Base-by-base conservation (phyloP, 192 early-diverging fungal species). In the Gigaspora rosea region DNA sequence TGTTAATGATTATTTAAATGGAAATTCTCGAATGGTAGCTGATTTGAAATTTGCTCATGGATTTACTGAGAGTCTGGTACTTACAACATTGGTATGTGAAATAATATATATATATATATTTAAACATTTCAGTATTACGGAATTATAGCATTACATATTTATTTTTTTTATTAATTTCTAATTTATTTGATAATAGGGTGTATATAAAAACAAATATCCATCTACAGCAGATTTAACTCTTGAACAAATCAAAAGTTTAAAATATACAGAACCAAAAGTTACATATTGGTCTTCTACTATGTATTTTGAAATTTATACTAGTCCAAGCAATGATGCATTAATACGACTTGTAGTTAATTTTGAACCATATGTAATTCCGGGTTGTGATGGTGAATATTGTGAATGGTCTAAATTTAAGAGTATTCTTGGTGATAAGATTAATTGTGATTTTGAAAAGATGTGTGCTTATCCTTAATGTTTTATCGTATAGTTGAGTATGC, bases 281-380 rank as follows among this genome's bases (percentile, higher is more conserved):
- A 13, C 36, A 66, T 35, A 35, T 41, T 66, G 64, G 64, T 66
- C 64, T 47, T 46, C 64, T 66, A 66, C 64, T 13, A 5, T 41
- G 8, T 66, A 66, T 41, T 66, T 66, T 9, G 64, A 66, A 66
- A 46, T 66, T 66, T 66, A 66, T 66, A 46, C 6, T 36, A n/a
- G 36, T 47, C 36, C 64, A 4, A 33, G n/a, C 18, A 8, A 46
- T 46, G 33, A 46, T 8, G 35, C 36, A 46, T 41, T 33, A 33
- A 18, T 65, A 16, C 36, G 63, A 65, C 13, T 16, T 11, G 11
- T 65, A 65, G 12, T 65, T 65, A 41, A 65, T 41, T 65, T 18
- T 46, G 15, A 65, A 65, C 63, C 63, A 16, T 41, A 36, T 65
- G 4, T 65, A 13, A 46, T 65, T 46, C 63, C 63, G 63, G 63